These are phyloP conservation scores for Fusarium tupiense DNA, from an alignment of 2,329 filamentous ascomycete species.

Conservation along the genomic window DNA sequence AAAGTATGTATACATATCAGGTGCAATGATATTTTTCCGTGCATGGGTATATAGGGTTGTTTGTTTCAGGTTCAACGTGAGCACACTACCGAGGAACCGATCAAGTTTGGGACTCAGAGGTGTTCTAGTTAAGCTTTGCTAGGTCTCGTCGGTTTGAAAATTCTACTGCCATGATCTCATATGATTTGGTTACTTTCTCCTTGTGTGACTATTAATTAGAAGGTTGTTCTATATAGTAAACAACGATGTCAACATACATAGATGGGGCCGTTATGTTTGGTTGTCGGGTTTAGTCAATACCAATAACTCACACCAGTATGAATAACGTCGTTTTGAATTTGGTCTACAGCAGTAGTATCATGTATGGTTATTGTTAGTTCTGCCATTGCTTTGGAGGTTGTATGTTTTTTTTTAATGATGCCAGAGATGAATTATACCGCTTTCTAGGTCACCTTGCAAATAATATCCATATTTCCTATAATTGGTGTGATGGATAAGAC, in stretches of 20 bases:
- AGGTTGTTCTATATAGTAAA: neutral
- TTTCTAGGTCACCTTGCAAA: neutral
- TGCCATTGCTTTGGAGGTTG: neutral
- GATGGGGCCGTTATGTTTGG: neutral
- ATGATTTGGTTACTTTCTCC: neutral
- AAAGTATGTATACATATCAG: constrained; percentile 3
- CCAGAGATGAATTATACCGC: neutral
- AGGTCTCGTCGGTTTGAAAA: neutral
- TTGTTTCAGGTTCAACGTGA: constrained; percentile 40
- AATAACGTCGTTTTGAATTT: neutral
- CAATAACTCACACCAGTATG: neutral
- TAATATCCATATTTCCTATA: neutral
- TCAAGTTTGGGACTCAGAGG: neutral
- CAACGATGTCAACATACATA: neutral
- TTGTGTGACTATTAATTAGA: neutral
- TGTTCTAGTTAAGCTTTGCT: neutral
- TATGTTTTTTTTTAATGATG: neutral
- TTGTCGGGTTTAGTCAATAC: neutral
- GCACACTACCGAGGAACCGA: constrained; percentile 6
- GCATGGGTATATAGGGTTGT: constrained; percentile 12
- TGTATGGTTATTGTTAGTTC: neutral
- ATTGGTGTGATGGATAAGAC: neutral
- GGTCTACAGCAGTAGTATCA: neutral
- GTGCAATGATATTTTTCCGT: constrained; percentile 19
- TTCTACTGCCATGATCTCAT: neutral